A percentile compares a stretch with the other conserved stretches of the same genome.
Evolutionary conservation across 2,329 filamentous ascomycete genomes (phyloP).

Genomic region (Tolypocladium paradoxum): DNA sequence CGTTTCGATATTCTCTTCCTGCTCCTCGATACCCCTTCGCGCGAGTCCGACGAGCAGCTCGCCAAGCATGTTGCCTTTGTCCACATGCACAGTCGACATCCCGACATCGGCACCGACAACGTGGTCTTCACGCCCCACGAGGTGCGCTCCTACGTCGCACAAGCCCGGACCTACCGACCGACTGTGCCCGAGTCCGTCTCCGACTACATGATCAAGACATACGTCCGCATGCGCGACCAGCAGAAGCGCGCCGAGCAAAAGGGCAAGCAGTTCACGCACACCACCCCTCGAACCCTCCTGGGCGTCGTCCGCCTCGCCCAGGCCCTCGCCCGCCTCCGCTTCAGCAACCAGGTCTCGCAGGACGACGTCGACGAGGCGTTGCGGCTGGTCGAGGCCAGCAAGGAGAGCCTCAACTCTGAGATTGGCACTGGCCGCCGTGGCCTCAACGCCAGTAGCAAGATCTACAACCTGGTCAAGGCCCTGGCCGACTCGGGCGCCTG

Average conservation of each 20-base stretch:
- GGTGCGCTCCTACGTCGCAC: slow-evolving; percentile 90
- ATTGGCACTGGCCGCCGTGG: slow-evolving; percentile 48
- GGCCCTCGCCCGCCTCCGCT: slow-evolving; percentile 83
- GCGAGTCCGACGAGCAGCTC: slow-evolving; percentile 84
- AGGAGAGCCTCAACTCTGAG: slow-evolving; percentile 77
- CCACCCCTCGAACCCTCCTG: slow-evolving; percentile 84
- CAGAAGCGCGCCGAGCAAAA: slow-evolving; percentile 85
- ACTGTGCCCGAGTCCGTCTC: slow-evolving; percentile 75
- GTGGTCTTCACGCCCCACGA: slow-evolving; percentile 87
- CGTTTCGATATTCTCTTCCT: slow-evolving; percentile 97
- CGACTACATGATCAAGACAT: slow-evolving; percentile 95
- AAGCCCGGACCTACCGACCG: slow-evolving; percentile 81
- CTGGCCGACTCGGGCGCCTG: slow-evolving; percentile 82
- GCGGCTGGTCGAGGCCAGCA: slow-evolving; percentile 83
- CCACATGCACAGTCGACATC: slow-evolving; percentile 93
- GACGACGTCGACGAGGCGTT: slow-evolving; percentile 96
- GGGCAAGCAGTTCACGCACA: slow-evolving; percentile 89
- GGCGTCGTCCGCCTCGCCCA: slow-evolving; percentile 89
- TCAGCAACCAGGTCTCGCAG: slow-evolving; percentile 71
- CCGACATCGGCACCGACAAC: slow-evolving; percentile 50
- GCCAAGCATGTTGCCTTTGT: slow-evolving; percentile 93
- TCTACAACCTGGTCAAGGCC: slow-evolving; percentile 87
- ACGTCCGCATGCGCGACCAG: slow-evolving; percentile 85
- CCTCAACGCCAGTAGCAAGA: slow-evolving; percentile 75
- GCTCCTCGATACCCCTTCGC: slow-evolving; percentile 85